Evolutionary conservation across 2,329 filamentous ascomycete genomes (phyloP), one percentile per base, ranked within the genome.

Genomic region (Aspergillus costaricaensis): DNA sequence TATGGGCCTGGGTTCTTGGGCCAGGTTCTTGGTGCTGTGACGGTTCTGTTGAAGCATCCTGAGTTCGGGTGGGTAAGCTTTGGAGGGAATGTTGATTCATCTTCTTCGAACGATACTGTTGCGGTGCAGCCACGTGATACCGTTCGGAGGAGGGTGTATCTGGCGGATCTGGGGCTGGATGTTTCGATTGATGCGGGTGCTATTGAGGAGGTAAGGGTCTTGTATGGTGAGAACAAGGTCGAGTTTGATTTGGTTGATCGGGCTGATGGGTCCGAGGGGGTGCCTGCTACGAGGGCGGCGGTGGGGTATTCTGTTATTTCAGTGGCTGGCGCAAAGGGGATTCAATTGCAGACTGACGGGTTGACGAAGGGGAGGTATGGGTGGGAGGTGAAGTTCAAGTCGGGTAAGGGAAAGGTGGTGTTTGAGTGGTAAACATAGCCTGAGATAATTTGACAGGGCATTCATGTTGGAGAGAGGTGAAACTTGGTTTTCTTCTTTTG

Each of bases 1-100:
- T 86, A 86, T 58, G 85, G 85, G 0, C 80, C 79, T 0, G 82
- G 80, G 2, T 85, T 86, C 60, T 59, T 86, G 0, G 85, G 84
- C 0, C 70, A 84, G 48, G 77, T 79, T 0, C 72, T 86, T 0
- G 83, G 80, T 0, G 79, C 82, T 4, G 80, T 78, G 0, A 80
- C 80, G 0, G 86, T 85, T 58, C 72, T 86, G 5, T 78, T 79
- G 0, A 64, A 80, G 0, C 79, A 84, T 58, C 57, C 68, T 0
- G 73, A 74, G 1, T 74, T 83, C 4, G 83, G 83, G 0, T 67
- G 82, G n/a, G 67, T 82, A 2, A 80, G 76, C 0, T 86, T 83
- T 58, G 83, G 84, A 0, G 83, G 83, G 0, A 74, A 77, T 36
- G 1, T 62, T 17, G 30, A 41, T 9, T 7, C 30, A 8, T 38